Evolutionary conservation across 1,284 basidiomycete species (phyloP), one percentile per base, ranked within the genome.

Genomic region (Malassezia japonica): DNA sequence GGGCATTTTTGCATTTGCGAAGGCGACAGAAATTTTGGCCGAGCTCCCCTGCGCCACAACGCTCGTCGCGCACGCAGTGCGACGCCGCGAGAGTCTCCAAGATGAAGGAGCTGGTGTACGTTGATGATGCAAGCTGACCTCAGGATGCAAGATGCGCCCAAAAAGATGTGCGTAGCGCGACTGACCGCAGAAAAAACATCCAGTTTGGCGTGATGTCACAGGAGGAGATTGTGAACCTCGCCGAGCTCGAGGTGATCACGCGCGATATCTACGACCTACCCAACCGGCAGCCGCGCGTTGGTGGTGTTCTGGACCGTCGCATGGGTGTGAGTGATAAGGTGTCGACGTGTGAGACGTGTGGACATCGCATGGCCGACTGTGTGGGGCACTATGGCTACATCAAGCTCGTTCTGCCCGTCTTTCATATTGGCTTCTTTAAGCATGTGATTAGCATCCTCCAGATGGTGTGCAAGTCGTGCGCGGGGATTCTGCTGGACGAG

Each of bases 361-460:
- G 89, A 13, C 82, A 90, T 57, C 83, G 83, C 35, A 84, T 88
- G 51, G 86, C 90, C 2, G 89, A 95, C 61, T 99, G 94, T 73
- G 91, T 96, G 6, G 94, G 94, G 1, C 91, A 96, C 74, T 95
- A 92, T 74, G 91, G 90, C 43, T 74, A 73, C 56, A 73, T 74
- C 64, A 72, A 71, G 52, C 81, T 98, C 31, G 83, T 86, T 27
- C 83, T 99, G 12, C 92, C 92, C 0, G 91, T 96, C 12, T 98
- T 96, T 62, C 75, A 98, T 72, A 88, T 96, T 58, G 94, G 94
- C 13, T 99, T 89, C 77, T 95, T 98, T 78, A 89, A 91, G 70
- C 89, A 95, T 58, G 87, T 85, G 12, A 88, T 98, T 53, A 81
- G 82, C 39, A 87, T 98, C 63, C 79, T 98, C 0, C 94, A 98